Conservation (phyloP, 2,329 filamentous ascomycete species). For the Byssothecium circinans region DNA sequence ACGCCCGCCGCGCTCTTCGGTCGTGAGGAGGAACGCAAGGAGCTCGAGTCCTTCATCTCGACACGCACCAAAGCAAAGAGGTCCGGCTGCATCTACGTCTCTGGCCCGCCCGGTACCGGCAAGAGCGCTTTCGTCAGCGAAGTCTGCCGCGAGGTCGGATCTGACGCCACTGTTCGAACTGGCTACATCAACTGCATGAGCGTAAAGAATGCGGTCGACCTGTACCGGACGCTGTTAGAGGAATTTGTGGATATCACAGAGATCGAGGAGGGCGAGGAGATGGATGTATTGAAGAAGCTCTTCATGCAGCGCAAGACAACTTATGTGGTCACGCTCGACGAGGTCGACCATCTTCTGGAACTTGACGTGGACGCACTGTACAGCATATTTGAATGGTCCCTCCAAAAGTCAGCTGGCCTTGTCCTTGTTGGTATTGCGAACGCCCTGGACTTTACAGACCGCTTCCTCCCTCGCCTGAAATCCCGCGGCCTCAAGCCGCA, state of each 20-base stretch:
- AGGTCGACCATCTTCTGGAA: conserved; percentile 91
- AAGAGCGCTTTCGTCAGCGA: conserved; percentile 93
- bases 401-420: conserved; percentile 77
- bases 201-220: conserved; percentile 81
- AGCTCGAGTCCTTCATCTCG: conserved; percentile 70
- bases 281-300: conserved; percentile 67
- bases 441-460: conserved; percentile 90
- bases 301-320: conserved; percentile 65
- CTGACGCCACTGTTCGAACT: conserved; percentile 60
- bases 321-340: conserved; percentile 86
- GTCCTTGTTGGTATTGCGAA: conserved; percentile 93
- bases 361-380: conserved; percentile 88
- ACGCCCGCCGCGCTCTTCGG: conserved; percentile 76
- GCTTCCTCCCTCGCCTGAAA: conserved; percentile 91
- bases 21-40: conserved; percentile 67
- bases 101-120: conserved; percentile 91
- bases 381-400: conserved; percentile 93
- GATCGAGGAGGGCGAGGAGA: conserved; percentile 66
- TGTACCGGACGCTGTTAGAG: conserved; percentile 78
- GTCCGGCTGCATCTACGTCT: conserved; percentile 89
- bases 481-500: conserved; percentile 88
- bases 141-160: conserved; percentile 64
- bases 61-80: conserved; percentile 61
- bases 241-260: conserved; percentile 64
- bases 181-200: conserved; percentile 97